A percentile compares a stretch with the other conserved stretches of the same genome.
Conservation (phyloP, 163 green algal species). For the Chlorella variabilis region DNA sequence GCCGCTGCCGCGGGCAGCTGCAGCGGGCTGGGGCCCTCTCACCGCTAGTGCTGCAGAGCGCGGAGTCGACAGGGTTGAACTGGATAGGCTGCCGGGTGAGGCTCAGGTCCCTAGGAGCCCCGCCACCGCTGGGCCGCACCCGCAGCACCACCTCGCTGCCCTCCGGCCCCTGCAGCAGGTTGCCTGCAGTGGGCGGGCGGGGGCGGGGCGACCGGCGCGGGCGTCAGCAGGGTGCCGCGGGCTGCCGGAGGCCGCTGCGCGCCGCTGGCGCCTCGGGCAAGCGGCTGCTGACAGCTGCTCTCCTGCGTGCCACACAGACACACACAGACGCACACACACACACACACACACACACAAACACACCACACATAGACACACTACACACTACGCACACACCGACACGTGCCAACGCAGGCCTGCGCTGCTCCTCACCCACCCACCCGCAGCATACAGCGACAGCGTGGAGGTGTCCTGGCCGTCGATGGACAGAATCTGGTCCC, state of each 20-base stretch:
- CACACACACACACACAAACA: too few species aligned
- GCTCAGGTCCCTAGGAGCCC: background rate
- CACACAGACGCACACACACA: too few species aligned
- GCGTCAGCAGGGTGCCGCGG: background rate
- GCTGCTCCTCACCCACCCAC: too few species aligned
- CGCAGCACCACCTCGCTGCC: conserved; percentile 52
- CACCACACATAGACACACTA: too few species aligned
- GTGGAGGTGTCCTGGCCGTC: conserved; percentile 71
- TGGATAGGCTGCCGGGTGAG: conserved; percentile 73
- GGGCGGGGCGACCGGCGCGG: background rate
- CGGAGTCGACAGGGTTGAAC: conserved; percentile 77
- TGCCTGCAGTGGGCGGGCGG: conserved; percentile 23
- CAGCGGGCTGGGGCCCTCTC: background rate
- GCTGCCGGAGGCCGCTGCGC: too few species aligned
- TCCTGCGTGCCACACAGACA: too few species aligned
- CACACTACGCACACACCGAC: too few species aligned
- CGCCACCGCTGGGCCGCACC: conserved; percentile 10
- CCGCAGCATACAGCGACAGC: conserved; percentile 92
- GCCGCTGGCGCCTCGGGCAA: too few species aligned
- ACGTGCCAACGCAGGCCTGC: too few species aligned
- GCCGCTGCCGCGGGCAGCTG: background rate
- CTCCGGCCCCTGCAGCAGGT: conserved; percentile 77
- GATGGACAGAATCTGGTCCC: conserved; percentile 84
- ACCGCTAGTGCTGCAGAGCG: conserved; percentile 60
- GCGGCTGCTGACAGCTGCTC: too few species aligned